phyloP scores from a whole-genome alignment of 2,329 filamentous ascomycete species.

The Fusarium succisae region DNA sequence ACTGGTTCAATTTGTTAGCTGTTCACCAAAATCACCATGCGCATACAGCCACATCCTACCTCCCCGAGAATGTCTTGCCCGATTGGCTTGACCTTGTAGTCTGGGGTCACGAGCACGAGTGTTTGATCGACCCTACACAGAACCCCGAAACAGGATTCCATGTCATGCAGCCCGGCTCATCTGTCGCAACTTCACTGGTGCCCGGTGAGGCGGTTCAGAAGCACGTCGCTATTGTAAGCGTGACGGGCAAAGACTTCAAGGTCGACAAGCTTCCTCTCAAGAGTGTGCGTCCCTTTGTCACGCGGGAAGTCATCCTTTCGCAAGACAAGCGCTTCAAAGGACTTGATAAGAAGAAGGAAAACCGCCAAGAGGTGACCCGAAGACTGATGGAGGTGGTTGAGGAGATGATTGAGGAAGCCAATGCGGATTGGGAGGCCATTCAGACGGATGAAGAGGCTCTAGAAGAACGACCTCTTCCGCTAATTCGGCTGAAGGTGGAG shows the following conservation, averaged over 20 bases:
- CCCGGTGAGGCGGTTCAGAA: constrained; percentile 91
- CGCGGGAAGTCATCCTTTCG: constrained; percentile 80
- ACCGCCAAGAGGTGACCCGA: constrained; percentile 80
- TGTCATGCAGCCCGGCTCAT: constrained; percentile 97
- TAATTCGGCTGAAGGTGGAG: constrained; percentile 91
- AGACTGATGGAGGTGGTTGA: constrained; percentile 82
- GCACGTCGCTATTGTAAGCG: constrained; percentile 84
- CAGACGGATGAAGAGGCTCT: constrained; percentile 71
- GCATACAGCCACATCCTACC: constrained; percentile 89
- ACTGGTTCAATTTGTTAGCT: constrained; percentile 96
- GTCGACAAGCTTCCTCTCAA: constrained; percentile 85
- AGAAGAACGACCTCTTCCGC: constrained; percentile 75
- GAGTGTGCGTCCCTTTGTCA: constrained; percentile 89
- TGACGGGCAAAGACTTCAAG: constrained; percentile 85
- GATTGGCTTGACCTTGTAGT: constrained; percentile 91
- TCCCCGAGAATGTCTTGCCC: constrained; percentile 92
- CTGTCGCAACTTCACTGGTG: constrained; percentile 90
- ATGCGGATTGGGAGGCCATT: constrained; percentile 80
- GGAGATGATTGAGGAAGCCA: constrained; percentile 86
- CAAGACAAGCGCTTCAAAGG: constrained; percentile 80
- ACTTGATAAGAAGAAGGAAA: constrained; percentile 83
- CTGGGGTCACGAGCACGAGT: constrained; percentile 99
- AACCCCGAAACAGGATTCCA: constrained; percentile 92
- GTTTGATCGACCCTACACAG: constrained; percentile 81
- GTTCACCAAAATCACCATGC: constrained; percentile 97